Evolutionary conservation across 1,139 yeast genomes (phyloP).

Genomic region (Candida tetrigidarum): DNA sequence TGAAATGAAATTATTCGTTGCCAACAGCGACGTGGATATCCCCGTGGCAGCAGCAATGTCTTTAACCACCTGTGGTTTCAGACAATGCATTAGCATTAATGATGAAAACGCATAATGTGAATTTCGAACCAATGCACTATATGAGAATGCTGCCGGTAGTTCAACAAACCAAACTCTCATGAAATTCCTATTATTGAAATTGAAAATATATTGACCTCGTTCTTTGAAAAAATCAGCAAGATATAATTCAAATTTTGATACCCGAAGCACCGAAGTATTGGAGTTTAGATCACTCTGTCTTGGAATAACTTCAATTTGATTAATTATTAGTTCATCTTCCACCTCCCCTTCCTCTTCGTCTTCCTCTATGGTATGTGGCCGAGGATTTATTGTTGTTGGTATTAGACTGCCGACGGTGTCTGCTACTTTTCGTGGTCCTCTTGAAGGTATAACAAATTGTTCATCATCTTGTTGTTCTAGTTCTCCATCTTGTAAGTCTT

Average conservation of each 20-base stretch:
- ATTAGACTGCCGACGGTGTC: constrained; percentile 2
- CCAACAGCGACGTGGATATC: background rate
- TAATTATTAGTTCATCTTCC: background rate
- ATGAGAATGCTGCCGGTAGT: background rate
- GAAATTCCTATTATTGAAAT: background rate
- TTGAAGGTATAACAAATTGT: too few species aligned
- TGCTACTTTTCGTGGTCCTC: background rate
- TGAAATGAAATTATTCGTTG: constrained; percentile 2
- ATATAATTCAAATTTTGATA: constrained; percentile 2
- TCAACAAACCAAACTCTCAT: constrained; percentile 3
- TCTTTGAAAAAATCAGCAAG: constrained; percentile 1
- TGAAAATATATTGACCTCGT: constrained; percentile 2
- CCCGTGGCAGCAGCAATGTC: constrained; percentile 3
- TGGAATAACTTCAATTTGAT: background rate
- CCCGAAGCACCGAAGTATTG: background rate
- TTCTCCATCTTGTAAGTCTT: too few species aligned
- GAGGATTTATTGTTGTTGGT: constrained; percentile 10
- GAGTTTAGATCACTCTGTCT: background rate
- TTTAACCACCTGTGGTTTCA: constrained; percentile 1
- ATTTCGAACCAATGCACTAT: background rate
- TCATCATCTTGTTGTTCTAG: too few species aligned
- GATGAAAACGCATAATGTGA: constrained; percentile 2
- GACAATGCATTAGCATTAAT: constrained; percentile 1
- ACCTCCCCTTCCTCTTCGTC: background rate
- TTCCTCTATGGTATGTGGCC: background rate